Conservation (phyloP, 2,329 filamentous ascomycete genomes). For the Cercospora janseana region DNA sequence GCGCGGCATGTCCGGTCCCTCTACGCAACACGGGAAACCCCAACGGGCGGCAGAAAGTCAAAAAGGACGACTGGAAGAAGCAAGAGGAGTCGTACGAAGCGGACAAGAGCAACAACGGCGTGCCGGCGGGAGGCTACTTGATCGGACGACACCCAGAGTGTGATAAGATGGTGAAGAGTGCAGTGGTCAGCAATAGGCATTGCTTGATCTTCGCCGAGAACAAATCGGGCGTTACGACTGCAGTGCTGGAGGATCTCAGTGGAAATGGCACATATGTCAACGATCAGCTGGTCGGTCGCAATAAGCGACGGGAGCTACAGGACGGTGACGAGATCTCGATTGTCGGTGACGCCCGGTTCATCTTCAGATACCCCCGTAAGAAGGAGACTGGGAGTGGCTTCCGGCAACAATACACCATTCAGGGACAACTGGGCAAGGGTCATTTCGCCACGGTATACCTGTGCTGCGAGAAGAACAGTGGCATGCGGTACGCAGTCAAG, state of each 20-base stretch:
- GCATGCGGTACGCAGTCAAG: conserved; percentile 85
- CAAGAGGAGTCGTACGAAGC: conserved; percentile 62
- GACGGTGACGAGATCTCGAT: conserved; percentile 91
- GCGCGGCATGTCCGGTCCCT: conserved; percentile 66
- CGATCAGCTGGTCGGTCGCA: conserved; percentile 83
- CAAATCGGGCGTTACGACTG: conserved; percentile 57
- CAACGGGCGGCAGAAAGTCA: conserved; percentile 47
- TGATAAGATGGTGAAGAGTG: conserved; percentile 66
- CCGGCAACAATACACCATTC: conserved; percentile 77
- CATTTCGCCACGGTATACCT: conserved; percentile 94
- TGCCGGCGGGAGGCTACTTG: conserved; percentile 77
- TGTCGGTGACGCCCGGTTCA: conserved; percentile 77
- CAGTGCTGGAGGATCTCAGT: conserved; percentile 87
- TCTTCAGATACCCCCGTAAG: conserved; percentile 83
- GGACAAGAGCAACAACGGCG: conserved; percentile 49
- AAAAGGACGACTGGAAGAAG: conserved; percentile 56
- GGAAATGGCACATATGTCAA: conserved; percentile 97
- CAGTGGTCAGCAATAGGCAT: conserved; percentile 83
- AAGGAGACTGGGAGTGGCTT: conserved; percentile 70
- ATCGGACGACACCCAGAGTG: conserved; percentile 93
- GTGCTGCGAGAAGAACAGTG: conserved; percentile 80
- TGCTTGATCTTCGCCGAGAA: conserved; percentile 67
- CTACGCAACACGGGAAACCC: conserved; percentile 38
- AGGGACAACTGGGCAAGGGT: conserved; percentile 86
- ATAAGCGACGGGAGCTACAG: conserved; percentile 82